Base-by-base conservation (phyloP, 441 rosid species). In the Euphorbia celastroides region DNA sequence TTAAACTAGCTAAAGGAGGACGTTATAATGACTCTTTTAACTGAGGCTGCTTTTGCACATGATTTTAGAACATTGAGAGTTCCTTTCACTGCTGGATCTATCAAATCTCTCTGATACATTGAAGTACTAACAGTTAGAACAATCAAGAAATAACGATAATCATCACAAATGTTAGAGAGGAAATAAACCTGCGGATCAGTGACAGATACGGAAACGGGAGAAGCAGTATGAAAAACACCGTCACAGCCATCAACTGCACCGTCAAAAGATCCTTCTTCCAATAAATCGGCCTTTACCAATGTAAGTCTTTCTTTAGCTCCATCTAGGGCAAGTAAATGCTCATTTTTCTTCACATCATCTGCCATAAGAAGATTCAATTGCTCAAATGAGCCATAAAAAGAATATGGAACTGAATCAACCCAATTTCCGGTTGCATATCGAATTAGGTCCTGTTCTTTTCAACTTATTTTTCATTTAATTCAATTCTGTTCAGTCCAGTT, bases 41-140 rank as follows among this genome's bases (percentile, higher is more conserved):
- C 64, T 8, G 86, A 78, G 14, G 76, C 36, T 54, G 68, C 65
- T 66, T 79, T 82, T 23, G 81, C 78, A 72, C 88, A 84, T 54
- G 90, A 76, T 16, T 38, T 63, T 66, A n/a, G n/a, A n/a, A n/a
- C 70, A 3, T 84, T 84, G 0, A 80, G 64, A 14, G 87, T 88
- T 64, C 94, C 88, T 72, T 80, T 82, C 0, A 84, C 26, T 8
- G 88, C 92, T 27, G 93, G 90, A 41, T 87, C 86, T 16, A 86
- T 68, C 16, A 86, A 0, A 55, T 84, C 82, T 1, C 52, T 71
- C 93, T 85, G 79, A n/a, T n/a, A n/a, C n/a, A n/a, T n/a, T n/a
- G n/a, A n/a, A 5, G 28, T 2, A n/a, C n/a, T n/a, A n/a, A n/a
- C n/a, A n/a, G n/a, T n/a, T n/a, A n/a, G n/a, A n/a, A n/a, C n/a